These are phyloP conservation scores for Pisolithus tinctorius DNA, from an alignment of 768 basidiomycete species.

Conservation along the genomic window DNA sequence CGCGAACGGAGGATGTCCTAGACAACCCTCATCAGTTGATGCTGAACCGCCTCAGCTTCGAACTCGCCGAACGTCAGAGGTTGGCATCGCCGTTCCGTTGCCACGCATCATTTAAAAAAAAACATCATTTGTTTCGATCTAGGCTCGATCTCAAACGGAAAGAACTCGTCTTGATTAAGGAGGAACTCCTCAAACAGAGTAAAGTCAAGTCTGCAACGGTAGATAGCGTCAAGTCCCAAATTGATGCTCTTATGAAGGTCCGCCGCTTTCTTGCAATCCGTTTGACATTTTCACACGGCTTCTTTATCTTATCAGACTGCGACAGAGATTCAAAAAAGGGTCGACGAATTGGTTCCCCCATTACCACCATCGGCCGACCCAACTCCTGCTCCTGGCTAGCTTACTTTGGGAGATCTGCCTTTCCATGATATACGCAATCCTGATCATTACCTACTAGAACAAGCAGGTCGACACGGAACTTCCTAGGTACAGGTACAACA, in stretches of 20 bases:
- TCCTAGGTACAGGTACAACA: conserved; percentile 29
- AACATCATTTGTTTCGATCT: conserved; percentile 1
- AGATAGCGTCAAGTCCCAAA: conserved; percentile 73
- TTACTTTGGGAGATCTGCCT: not conserved
- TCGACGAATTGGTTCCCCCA: conserved; percentile 57
- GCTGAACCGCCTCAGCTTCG: conserved; percentile 82
- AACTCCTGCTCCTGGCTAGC: conserved; percentile 20
- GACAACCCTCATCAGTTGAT: conserved; percentile 76
- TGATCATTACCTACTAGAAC: conserved; percentile 3
- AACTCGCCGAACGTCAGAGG: conserved; percentile 85
- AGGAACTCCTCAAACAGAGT: conserved; percentile 75
- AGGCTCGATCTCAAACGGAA: conserved; percentile 69
- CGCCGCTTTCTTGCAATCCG: conserved; percentile 1
- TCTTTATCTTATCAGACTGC: conserved; percentile 43
- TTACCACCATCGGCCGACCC: conserved; percentile 25
- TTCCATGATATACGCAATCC: conserved; percentile 1
- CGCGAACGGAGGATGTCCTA: conserved; percentile 52
- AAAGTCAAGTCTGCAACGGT: conserved; percentile 64
- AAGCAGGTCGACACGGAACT: conserved; percentile 13
- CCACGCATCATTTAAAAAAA: not conserved
- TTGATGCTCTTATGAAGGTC: conserved; percentile 74
- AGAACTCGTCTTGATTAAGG: conserved; percentile 63
- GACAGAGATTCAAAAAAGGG: conserved; percentile 67
- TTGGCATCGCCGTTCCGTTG: conserved; percentile 23
- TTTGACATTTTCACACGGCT: conserved; percentile 6